Conservation (phyloP, 176 grass and related monocot species). For the Eleusine indica region DNA sequence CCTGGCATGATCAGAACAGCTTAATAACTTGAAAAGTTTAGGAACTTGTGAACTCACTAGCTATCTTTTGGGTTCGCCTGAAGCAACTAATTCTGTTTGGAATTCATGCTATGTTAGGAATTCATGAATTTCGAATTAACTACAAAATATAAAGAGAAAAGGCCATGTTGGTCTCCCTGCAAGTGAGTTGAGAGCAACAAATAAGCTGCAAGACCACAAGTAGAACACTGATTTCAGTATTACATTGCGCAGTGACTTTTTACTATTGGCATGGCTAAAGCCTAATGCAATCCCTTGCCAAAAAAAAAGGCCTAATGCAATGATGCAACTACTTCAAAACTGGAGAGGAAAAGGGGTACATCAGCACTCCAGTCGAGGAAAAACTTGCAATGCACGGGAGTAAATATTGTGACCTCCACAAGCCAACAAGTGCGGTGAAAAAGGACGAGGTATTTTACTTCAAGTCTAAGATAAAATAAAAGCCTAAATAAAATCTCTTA, state of each 20-base stretch:
- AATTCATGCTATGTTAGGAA: too few relatives aligned
- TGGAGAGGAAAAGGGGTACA: neutral
- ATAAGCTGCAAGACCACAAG: neutral
- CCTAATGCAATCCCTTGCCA: neutral
- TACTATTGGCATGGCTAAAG: neutral
- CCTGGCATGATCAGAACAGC: too few relatives aligned
- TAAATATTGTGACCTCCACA: constrained; percentile 18
- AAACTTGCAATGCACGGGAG: constrained; percentile 39
- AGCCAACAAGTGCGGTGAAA: constrained; percentile 36
- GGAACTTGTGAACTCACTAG: too few relatives aligned
- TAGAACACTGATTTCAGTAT: neutral
- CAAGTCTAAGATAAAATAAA: constrained; percentile 22
- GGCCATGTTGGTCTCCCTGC: neutral
- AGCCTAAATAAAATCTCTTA: neutral
- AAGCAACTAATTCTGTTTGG: too few relatives aligned
- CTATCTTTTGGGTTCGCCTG: too few relatives aligned
- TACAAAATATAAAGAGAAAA: neutral
- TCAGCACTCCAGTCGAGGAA: neutral
- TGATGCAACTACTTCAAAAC: constrained; percentile 27
- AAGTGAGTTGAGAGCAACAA: neutral
- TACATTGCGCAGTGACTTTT: neutral
- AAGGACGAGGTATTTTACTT: constrained; percentile 21
- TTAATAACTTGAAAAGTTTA: too few relatives aligned
- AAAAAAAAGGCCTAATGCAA: neutral
- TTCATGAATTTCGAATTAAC: too few relatives aligned